Evolutionary conservation across 768 basidiomycete genomes (phyloP), one percentile per base, ranked within the genome.

Genomic region (Lactarius akahatsu): DNA sequence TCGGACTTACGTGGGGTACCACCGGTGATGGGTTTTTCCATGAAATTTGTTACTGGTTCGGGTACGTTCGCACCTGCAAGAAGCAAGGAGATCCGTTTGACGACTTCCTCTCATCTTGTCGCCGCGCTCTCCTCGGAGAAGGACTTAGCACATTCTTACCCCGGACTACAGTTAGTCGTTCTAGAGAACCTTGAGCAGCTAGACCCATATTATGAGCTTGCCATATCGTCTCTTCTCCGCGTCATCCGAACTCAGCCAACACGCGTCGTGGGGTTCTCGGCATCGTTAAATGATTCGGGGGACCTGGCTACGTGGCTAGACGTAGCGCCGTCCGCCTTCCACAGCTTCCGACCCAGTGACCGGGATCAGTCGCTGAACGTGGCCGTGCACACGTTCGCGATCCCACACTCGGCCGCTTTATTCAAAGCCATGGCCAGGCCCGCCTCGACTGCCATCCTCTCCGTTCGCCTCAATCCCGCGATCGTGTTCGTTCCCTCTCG

Each of bases 361-460:
- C 87, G 96, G 43, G 92, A 94, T 65, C 91, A 93, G 71, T 82
- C 92, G 0, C 78, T 98, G 23, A 78, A 80, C 9, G 82, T 86
- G 36, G 82, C 83, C 20, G 83, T 86, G 15, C 87, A 91, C 62
- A 83, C 92, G 0, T 98, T 96, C 78, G 89, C 87, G 20, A 90
- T 94, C 55, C 86, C 94, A 0, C 87, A 94, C 71, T 97, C 96
- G 4, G 83, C 90, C 0, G 87, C 92, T 0, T 80, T 98, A 23
- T 88, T 94, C 77, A 96, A 95, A 72, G 85, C 88, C 2, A 97
- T 98, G 89, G 86, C 91, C 57, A 96, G 94, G 74, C 94, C 96
- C 3, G 87, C 89, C 2, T 92, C 96, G 76, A 77, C 86, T 11
- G 87, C 87, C n/a, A 86, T 97, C 66, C 83, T 77, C 16, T 78